Conservation (phyloP, 106 monocot species). For the Agapanthus africanus region DNA sequence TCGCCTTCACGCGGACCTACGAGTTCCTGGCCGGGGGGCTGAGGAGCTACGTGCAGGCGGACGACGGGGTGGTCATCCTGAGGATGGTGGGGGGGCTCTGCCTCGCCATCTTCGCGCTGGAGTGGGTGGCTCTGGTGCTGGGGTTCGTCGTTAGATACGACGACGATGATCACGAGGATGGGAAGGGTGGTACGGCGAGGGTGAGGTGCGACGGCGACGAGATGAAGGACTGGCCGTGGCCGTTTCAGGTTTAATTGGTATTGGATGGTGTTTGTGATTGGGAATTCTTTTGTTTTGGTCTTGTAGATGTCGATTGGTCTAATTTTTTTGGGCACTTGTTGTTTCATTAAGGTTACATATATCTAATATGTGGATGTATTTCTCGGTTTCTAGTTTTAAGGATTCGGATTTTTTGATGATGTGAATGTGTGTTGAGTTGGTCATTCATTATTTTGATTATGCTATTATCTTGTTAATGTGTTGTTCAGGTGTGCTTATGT, state of each 20-base stretch:
- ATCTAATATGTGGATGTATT: no score
- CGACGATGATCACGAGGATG: constrained; percentile 40
- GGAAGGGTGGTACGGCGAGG: constrained; percentile 29
- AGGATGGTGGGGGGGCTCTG: constrained; percentile 76
- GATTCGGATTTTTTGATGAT: not conserved
- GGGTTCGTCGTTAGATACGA: constrained; percentile 74
- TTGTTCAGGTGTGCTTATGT: not conserved
- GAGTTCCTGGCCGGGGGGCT: constrained; percentile 56
- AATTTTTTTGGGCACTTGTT: not conserved
- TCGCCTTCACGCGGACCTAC: constrained; percentile 49
- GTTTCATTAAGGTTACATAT: not conserved
- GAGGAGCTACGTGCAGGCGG: constrained; percentile 68
- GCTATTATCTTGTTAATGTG: not conserved
- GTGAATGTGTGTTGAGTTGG: not conserved
- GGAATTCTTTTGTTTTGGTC: no score
- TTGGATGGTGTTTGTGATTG: no score
- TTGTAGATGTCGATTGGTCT: no score
- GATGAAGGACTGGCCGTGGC: constrained; percentile 58
- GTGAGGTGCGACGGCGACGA: constrained; percentile 34
- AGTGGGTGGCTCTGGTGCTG: constrained; percentile 68
- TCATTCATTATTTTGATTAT: not conserved
- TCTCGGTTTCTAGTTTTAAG: not conserved
- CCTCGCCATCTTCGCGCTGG: constrained; percentile 65
- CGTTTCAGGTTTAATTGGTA: constrained; percentile 74
- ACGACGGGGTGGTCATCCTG: constrained; percentile 59